Conservation (phyloP, 2,329 filamentous ascomycete species). For the Pseudocercospora musae region DNA sequence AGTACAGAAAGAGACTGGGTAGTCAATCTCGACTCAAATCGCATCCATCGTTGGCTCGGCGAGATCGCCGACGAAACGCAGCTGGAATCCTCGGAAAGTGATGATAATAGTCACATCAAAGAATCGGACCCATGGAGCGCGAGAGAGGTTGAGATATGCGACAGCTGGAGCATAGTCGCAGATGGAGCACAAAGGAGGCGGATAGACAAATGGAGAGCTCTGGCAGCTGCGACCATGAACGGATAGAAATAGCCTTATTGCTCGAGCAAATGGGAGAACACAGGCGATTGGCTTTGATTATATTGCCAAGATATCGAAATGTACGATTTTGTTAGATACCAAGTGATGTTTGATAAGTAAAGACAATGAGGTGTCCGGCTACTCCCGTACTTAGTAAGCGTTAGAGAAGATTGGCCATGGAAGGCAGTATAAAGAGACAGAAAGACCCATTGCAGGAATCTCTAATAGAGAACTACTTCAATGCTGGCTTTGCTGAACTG, state of each 20-base stretch:
- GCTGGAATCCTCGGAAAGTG: not conserved
- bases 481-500: too few species aligned
- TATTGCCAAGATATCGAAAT: too few species aligned
- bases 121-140: constrained; percentile 14
- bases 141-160: constrained; percentile 19
- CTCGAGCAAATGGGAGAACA: too few species aligned
- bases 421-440: too few species aligned
- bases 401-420: too few species aligned
- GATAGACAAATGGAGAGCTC: constrained; percentile 22
- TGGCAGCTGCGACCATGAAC: not conserved
- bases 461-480: too few species aligned
- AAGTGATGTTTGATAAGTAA: too few species aligned
- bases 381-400: not conserved
- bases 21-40: not conserved
- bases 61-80: not conserved
- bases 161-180: constrained; percentile 23
- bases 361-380: too few species aligned
- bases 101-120: not conserved
- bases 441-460: too few species aligned
- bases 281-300: too few species aligned
- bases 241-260: not conserved
- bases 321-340: too few species aligned
- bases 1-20: constrained; percentile 10
- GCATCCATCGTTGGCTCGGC: constrained; percentile 6
- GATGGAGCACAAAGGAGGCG: constrained; percentile 15